Evolutionary conservation across 306 rosid genomes (phyloP).

Genomic region (Trifolium repens): DNA sequence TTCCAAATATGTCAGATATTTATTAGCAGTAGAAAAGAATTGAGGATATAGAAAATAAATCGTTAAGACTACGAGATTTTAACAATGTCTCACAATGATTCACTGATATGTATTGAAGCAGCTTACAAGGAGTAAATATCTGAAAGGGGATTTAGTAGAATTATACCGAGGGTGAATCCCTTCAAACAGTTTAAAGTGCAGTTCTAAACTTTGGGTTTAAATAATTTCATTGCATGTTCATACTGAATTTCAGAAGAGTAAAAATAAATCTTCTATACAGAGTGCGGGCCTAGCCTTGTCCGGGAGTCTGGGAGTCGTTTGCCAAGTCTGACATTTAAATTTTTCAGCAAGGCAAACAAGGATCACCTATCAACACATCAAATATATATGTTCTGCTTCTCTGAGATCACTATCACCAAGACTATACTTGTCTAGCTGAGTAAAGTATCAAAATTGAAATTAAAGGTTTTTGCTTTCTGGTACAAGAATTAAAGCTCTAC

Average conservation of each 20-base stretch:
- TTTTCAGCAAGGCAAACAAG: conserved; percentile 2
- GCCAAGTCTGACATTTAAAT: conserved; percentile 6
- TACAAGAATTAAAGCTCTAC: conserved; percentile 1
- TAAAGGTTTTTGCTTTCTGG: conserved; percentile 3
- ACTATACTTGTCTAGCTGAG: conserved; percentile 6
- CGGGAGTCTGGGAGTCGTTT: conserved; percentile 9
- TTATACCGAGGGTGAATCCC: conserved; percentile 4
- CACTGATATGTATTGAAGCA: conserved; percentile 20
- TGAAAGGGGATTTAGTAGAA: conserved; percentile 21
- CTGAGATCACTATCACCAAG: conserved; percentile 16
- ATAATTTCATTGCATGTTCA: conserved; percentile 14
- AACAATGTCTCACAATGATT: conserved; percentile 22
- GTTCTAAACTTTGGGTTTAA: not conserved
- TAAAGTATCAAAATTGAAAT: not conserved
- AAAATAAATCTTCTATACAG: conserved; percentile 13
- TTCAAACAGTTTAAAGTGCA: conserved; percentile 13
- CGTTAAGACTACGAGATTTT: conserved; percentile 18
- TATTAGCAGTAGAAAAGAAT: conserved; percentile 10
- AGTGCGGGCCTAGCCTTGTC: not conserved
- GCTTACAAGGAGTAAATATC: conserved; percentile 8
- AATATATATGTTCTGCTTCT: conserved; percentile 29
- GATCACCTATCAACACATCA: conserved; percentile 20
- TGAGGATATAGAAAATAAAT: not conserved
- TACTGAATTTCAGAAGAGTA: not conserved
- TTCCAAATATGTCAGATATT: conserved; percentile 20